Conservation (phyloP, 1,284 basidiomycete species). For the Apiotrichum domesticum region DNA sequence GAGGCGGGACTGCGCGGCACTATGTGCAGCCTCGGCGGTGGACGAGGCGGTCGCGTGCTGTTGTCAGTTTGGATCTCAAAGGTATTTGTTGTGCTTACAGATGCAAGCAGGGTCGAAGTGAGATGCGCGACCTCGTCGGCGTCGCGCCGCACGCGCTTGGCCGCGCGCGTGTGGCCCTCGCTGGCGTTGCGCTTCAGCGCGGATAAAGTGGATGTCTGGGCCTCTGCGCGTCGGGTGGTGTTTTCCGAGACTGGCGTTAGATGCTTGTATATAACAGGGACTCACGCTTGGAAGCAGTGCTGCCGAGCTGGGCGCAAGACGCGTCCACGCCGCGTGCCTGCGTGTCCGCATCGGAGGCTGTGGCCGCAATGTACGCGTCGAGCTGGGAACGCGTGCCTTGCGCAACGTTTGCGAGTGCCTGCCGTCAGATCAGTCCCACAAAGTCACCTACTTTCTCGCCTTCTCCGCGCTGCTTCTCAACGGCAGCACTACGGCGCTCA, state of each 20-base stretch:
- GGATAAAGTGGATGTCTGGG: conserved; percentile 2
- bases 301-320: conserved; percentile 21
- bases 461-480: conserved; percentile 4
- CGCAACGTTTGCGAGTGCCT: conserved; percentile 27
- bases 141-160: background rate
- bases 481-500: background rate
- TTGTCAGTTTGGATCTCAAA: background rate
- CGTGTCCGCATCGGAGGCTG: conserved; percentile 17
- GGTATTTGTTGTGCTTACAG: conserved; percentile 16
- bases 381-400: conserved; percentile 21
- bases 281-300: conserved; percentile 23
- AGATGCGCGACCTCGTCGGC: conserved; percentile 16
- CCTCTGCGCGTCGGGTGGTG: background rate
- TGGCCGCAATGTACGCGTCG: conserved; percentile 24
- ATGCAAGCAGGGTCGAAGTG: conserved; percentile 21
- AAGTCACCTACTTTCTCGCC: background rate
- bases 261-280: background rate
- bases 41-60: conserved; percentile 24
- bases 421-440: background rate
- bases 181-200: conserved; percentile 1
- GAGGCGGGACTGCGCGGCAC: conserved; percentile 22
- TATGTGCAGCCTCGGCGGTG: conserved; percentile 17
- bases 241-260: conserved; percentile 2
- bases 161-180: background rate
- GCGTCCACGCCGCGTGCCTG: conserved; percentile 25